Evolutionary conservation across 2,329 filamentous ascomycete genomes (phyloP).

Genomic region (Fusarium austroafricanum): DNA sequence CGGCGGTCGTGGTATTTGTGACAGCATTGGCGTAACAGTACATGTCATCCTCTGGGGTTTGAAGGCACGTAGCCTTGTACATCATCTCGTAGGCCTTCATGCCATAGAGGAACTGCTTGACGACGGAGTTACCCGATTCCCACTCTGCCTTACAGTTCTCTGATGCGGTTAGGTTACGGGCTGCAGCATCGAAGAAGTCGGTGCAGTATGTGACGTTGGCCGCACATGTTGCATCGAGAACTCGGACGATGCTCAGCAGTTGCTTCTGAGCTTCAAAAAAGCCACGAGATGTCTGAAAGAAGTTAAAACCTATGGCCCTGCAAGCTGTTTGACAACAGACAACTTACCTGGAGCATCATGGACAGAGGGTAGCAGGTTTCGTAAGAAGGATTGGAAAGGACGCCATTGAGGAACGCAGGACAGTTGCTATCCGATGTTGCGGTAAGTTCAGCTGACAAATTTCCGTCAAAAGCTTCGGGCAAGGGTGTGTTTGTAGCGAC

Average conservation of each 20-base stretch:
- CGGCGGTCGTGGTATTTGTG: slow-evolving; percentile 76
- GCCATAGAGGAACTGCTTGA: slow-evolving; percentile 79
- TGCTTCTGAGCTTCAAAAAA: slow-evolving; percentile 86
- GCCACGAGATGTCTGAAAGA: slow-evolving; percentile 76
- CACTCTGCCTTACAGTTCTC: slow-evolving; percentile 80
- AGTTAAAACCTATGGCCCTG: slow-evolving; percentile 12
- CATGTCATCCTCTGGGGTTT: slow-evolving; percentile 70
- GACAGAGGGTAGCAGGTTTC: slow-evolving; percentile 84
- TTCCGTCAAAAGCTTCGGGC: slow-evolving; percentile 71
- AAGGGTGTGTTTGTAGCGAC: slow-evolving; percentile 62
- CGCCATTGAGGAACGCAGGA: slow-evolving; percentile 73
- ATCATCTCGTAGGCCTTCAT: slow-evolving; percentile 81
- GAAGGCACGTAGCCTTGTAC: slow-evolving; percentile 84
- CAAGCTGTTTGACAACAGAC: background rate
- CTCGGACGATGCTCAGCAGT: slow-evolving; percentile 76
- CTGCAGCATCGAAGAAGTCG: slow-evolving; percentile 71
- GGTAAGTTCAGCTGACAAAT: slow-evolving; percentile 71
- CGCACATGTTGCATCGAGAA: slow-evolving; percentile 82
- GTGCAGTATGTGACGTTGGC: slow-evolving; percentile 75
- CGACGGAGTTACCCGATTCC: slow-evolving; percentile 72
- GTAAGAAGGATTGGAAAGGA: slow-evolving; percentile 75
- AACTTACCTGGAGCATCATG: slow-evolving; percentile 78
- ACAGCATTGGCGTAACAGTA: slow-evolving; percentile 89
- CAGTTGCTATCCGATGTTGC: slow-evolving; percentile 63
- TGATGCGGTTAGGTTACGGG: slow-evolving; percentile 70